Evolutionary conservation across 176 grass and related monocot species (phyloP), one percentile per base, ranked within the genome.

Genomic region (Alopecurus myosuroides): DNA sequence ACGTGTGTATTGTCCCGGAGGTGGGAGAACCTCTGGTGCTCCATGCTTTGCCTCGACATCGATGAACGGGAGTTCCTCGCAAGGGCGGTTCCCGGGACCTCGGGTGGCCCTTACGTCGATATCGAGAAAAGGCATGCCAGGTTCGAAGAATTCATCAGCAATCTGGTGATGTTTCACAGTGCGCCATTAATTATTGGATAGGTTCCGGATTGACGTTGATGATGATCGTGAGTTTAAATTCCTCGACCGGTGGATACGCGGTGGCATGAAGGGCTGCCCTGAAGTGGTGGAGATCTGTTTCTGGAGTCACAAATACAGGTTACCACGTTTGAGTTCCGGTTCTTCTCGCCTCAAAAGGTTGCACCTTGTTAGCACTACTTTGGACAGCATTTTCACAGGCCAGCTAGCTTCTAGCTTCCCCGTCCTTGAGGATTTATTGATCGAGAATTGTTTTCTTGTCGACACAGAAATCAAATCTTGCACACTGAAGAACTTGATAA

Each of bases 341-440:
- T 70, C 66, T 40, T n/a, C 35, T 2, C 35, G 66, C 10, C 20
- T 40, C 18, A 68, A n/a, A 19, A 68, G 65, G 65, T 19, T 70
- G 36, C 66, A 70, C 3, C 65, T 69, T 69, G 9, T 11, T 0
- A 1, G 34, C 3, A 69, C 22, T 69, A 17, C 68, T 9, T 8
- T 71, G 68, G 68, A 71, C 39, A 71, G 4, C 14, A 71, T 6
- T 11, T 71, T 71, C 68, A 71, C 25, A 25, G 25, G 28, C 11
- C 57, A 61, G 57, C 57, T 61, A 30, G 36, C 10, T 63, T 85
- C 63, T 58, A 26, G 8, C 26, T 85, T 75, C 37, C 75, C 83
- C n/a, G 75, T 57, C 26, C 49, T 85, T 7, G 75, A 70, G 33
- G 74, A 85, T 58, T 18, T 85, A 75, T 7, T 35, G 62, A 50